Evolutionary conservation across 768 basidiomycete species (phyloP).

Genomic region (Hericium alpestre): DNA sequence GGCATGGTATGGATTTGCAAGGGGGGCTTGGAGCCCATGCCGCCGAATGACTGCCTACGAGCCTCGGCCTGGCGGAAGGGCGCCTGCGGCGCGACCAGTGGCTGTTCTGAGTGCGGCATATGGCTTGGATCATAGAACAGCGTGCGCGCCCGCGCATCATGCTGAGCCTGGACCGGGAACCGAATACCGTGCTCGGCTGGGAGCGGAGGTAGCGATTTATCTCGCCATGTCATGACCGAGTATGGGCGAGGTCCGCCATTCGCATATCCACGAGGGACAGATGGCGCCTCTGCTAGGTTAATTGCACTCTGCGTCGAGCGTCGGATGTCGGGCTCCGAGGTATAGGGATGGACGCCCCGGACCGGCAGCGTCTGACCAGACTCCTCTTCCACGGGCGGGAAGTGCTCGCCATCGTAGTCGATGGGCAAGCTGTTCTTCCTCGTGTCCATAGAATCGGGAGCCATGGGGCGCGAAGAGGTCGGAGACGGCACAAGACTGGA

Average conservation of each 20-base stretch:
- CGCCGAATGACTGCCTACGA: constrained; percentile 71
- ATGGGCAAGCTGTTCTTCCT: constrained; percentile 30
- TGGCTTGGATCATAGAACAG: constrained; percentile 53
- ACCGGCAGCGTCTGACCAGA: background rate
- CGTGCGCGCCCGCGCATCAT: constrained; percentile 51
- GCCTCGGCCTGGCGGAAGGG: constrained; percentile 48
- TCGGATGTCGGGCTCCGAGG: constrained; percentile 56
- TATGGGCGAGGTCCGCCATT: constrained; percentile 1
- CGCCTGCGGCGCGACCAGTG: constrained; percentile 51
- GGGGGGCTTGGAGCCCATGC: constrained; percentile 48
- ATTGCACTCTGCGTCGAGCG: constrained; percentile 24
- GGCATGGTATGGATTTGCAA: constrained; percentile 40
- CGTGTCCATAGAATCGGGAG: constrained; percentile 40
- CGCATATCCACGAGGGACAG: constrained; percentile 12
- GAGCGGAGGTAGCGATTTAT: constrained; percentile 73
- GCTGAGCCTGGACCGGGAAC: constrained; percentile 15
- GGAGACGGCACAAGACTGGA: constrained; percentile 70
- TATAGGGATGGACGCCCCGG: constrained; percentile 36
- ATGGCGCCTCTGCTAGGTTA: constrained; percentile 11
- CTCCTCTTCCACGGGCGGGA: constrained; percentile 8
- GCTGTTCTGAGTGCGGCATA: constrained; percentile 33
- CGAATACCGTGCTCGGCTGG: constrained; percentile 35
- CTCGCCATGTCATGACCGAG: constrained; percentile 31
- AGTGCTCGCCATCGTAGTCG: constrained; percentile 33
- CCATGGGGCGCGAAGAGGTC: constrained; percentile 57